Conservation (phyloP, 164 flowering plant genomes). For the Paratinospora sagittata region DNA sequence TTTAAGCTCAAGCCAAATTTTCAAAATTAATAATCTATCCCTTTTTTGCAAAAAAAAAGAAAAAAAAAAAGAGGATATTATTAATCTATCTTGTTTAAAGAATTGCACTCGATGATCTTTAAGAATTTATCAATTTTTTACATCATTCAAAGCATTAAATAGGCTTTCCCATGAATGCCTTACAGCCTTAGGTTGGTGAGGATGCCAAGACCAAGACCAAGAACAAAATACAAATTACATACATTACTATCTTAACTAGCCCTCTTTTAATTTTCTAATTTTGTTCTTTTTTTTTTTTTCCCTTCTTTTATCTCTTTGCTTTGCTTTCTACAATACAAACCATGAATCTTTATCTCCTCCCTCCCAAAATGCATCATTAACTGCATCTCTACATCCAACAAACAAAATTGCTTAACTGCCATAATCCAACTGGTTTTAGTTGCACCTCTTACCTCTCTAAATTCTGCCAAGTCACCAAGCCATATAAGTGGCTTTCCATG, state of each 20-base stretch:
- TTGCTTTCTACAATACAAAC: not conserved
- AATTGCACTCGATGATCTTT: no score
- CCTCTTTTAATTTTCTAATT: not conserved
- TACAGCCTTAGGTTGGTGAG: no score
- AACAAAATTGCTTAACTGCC: conserved; percentile 3
- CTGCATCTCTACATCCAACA: not conserved
- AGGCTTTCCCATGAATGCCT: no score
- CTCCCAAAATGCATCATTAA: not conserved
- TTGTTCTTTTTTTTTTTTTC: not conserved
- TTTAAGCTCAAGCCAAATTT: no score
- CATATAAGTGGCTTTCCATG: conserved; percentile 1
- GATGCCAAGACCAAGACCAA: not conserved
- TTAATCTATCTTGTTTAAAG: no score
- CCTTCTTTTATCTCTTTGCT: not conserved
- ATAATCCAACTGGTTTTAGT: not conserved
- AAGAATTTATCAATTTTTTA: no score
- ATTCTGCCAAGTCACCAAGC: not conserved
- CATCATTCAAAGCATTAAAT: no score
- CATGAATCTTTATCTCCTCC: not conserved
- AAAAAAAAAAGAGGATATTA: no score
- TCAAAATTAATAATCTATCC: no score
- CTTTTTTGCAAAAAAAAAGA: no score
- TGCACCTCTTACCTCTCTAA: not conserved
- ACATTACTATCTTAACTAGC: not conserved
- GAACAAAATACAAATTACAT: not conserved